Evolutionary conservation across 169 alveolate species (phyloP).

Genomic region (Toxoplasma gondii): DNA sequence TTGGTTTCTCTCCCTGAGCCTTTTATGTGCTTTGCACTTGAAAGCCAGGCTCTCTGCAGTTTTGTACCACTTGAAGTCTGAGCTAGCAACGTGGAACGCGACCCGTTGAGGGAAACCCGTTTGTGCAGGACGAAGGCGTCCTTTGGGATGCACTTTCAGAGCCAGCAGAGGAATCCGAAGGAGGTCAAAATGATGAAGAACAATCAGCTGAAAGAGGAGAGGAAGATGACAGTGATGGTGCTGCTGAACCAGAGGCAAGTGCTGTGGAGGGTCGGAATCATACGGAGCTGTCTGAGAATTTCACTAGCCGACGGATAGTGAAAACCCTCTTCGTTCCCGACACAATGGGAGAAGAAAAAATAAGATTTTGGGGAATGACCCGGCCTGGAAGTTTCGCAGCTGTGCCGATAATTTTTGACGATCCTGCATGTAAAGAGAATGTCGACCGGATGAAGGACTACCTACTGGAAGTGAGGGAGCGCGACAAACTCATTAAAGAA

Average conservation of each 20-base stretch:
- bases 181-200: background rate
- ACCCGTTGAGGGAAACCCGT: background rate
- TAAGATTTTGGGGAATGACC: conserved; percentile 11
- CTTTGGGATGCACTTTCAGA: conserved; percentile 23
- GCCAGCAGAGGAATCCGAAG: background rate
- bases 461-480: background rate
- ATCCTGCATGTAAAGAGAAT: conserved; percentile 12
- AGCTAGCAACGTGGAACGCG: no score
- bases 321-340: background rate
- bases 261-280: background rate
- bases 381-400: conserved; percentile 37
- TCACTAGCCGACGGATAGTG: background rate
- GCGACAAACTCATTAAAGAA: conserved; percentile 11
- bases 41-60: no score
- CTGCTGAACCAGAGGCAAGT: background rate
- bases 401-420: conserved; percentile 22
- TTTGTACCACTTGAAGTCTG: no score
- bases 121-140: conserved; percentile 23
- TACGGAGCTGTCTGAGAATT: background rate
- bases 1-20: no score
- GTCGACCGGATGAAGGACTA: conserved; percentile 2
- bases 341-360: background rate
- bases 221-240: background rate
- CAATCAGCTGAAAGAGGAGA: background rate
- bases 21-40: no score